Base-by-base conservation (phyloP, 2,329 filamentous ascomycete genomes). In the Fusarium floridanum region DNA sequence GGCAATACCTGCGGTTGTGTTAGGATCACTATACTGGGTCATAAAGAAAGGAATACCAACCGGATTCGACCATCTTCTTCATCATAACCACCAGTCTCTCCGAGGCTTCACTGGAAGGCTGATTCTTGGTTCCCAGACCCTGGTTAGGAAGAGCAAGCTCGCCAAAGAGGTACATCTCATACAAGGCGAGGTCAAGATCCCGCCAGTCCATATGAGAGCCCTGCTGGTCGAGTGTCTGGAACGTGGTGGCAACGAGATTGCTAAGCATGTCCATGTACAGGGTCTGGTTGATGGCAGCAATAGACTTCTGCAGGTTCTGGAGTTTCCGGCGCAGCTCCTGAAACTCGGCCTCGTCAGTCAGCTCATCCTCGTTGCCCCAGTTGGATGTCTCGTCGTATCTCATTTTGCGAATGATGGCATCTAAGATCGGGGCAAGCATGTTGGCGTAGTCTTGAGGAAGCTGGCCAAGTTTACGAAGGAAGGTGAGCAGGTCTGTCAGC, bases 301-400 rank as follows among this genome's bases (percentile, higher is more conserved):
- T 92, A 45, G 94, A 95, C 85, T 98, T 97, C 82, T 99, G 97
- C 48, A 99, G 86, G 45, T 95, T 92, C 82, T 97, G 94, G 57
- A 99, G 87, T 77, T 94, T 91, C 82, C 97, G 97, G 69, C 97
- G 91, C 64, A 99, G 88, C 77, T 99, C 97, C 80, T 97, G 94
- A 78, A 99, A 99, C 81, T 99, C 97, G 29, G 96, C 97, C 84
- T 99, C 97, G 78, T 98, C 97, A 2, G 95, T 97, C 82, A 97
- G 93, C 77, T 97, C 95, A 77, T 97, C 95, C 80, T 98, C 95
- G 67, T 95, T 92, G 41, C 95, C 96, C 96, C 96, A 98, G 22
- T 90, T 93, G 2, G 94, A 93, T 7, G 96, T 98, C 81, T 98
- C 96, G 78, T 99, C 97, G 80, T 97, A 98, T 80, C 96, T 93